Base-by-base conservation (phyloP, 2,329 filamentous ascomycete species). In the Stachybotrys elegans region DNA sequence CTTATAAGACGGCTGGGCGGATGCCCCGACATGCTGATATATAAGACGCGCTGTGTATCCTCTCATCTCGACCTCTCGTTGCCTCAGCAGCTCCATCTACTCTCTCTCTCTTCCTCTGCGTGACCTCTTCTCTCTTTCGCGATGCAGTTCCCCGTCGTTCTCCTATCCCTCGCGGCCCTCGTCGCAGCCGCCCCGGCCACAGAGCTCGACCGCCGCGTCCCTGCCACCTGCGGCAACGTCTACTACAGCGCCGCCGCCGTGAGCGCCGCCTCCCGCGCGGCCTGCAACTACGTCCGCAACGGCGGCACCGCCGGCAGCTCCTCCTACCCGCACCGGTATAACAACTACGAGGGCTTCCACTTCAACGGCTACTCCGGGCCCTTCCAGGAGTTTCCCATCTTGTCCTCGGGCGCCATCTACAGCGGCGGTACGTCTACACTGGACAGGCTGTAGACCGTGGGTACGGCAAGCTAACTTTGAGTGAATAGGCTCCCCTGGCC, bases 401-500 rank as follows among this genome's bases (percentile, higher is more conserved):
- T 55, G 32, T 47, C 47, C 4, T 51, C 49, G 3, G 63, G 65
- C 22, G 22, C 43, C 3, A 47, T 65, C 22, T 69, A 69, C 53
- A 54, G 43, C 5, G 65, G 66, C 2, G 62, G 65, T 66, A 50
- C 16, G 63, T 56, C 3, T 19, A 12, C 11, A 0, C 20, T 8
- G 11, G 8, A n/a, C 25, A 2, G 19, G 22, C 17, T 20, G 5
- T n/a, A 0, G 1, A 21, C 4, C 2, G 2, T 3, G 4, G 2
- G 3, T 1, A 2, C 2, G 4, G 2, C 14, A 34, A 43, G 3
- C 48, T n/a, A 43, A 19, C 48, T 35, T 7, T 13, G 16, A 3
- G 1, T 22, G 1, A 3, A 6, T 13, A 65, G 62, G 62, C 21
- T 57, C 56, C 2, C 84, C 84, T 1, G 83, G 84, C 29, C 66